These are phyloP conservation scores for Fusarium sublunatum DNA, from an alignment of 2,329 filamentous ascomycete genomes.

Conservation along the genomic window DNA sequence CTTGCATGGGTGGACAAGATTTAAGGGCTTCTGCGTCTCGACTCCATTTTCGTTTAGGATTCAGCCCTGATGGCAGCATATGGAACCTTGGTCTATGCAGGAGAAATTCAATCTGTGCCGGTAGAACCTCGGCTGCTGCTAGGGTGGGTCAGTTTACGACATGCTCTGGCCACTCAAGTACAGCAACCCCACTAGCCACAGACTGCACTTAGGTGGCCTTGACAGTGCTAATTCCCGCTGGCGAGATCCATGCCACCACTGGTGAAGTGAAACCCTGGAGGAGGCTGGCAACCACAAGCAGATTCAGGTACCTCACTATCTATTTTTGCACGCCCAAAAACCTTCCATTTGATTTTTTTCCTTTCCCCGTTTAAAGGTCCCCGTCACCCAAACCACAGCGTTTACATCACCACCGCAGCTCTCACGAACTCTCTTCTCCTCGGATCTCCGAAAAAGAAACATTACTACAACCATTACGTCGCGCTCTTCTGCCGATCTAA, in stretches of 20 bases:
- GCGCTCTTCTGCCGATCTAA: slow-evolving; percentile 34
- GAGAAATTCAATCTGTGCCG: slow-evolving; percentile 37
- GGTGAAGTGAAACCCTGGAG: slow-evolving; percentile 19
- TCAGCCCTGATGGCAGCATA: slow-evolving; percentile 49
- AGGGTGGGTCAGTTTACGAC: slow-evolving; percentile 31
- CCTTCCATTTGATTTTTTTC: slow-evolving; percentile 50
- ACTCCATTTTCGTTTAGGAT: slow-evolving; percentile 49
- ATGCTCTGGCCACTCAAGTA: slow-evolving; percentile 26
- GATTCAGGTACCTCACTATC: slow-evolving; percentile 42
- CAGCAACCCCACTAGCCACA: slow-evolving; percentile 38
- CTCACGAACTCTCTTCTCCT: slow-evolving; percentile 40
- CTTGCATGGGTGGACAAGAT: slow-evolving; percentile 11
- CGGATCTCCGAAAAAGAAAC: slow-evolving; percentile 32
- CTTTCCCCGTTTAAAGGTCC: slow-evolving; percentile 41
- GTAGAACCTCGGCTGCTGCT: slow-evolving; percentile 47
- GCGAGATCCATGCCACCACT: slow-evolving; percentile 8
- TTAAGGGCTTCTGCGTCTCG: slow-evolving; percentile 28
- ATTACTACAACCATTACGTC: slow-evolving; percentile 28
- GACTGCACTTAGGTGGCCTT: slow-evolving; percentile 27
- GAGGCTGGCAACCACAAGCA: slow-evolving; percentile 19
- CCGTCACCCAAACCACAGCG: slow-evolving; percentile 40
- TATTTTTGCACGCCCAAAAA: slow-evolving; percentile 49
- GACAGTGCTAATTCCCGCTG: slow-evolving; percentile 35
- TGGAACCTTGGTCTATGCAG: slow-evolving; percentile 16
- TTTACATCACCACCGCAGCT: slow-evolving; percentile 48